Evolutionary conservation across 192 early-diverging fungal genomes (phyloP).

Genomic region (Entomortierella parvispora): DNA sequence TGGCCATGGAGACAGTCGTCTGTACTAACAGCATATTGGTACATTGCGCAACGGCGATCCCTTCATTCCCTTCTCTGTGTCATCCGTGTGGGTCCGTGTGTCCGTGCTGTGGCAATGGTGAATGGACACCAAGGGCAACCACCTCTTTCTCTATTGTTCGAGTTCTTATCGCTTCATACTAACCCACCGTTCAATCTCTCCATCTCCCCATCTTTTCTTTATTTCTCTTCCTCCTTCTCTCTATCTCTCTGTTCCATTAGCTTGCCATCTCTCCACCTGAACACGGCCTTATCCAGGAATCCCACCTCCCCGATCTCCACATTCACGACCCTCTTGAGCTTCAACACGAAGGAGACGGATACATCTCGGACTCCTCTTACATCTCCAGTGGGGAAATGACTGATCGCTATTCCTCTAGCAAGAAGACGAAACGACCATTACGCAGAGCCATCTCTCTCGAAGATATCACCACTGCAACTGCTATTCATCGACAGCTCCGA

Average conservation of each 20-base stretch:
- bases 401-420: conserved; percentile 12
- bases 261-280: conserved; percentile 22
- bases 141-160: too few relatives aligned
- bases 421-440: conserved; percentile 11
- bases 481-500: conserved; percentile 24
- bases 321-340: background rate
- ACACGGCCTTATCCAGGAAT: conserved; percentile 7
- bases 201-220: background rate
- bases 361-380: conserved; percentile 39
- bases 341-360: conserved; percentile 32
- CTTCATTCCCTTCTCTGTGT: too few relatives aligned
- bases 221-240: background rate
- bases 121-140: too few relatives aligned
- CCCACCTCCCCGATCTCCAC: conserved; percentile 6
- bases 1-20: too few relatives aligned
- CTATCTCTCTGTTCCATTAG: background rate
- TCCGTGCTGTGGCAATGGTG: too few relatives aligned
- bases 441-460: conserved; percentile 47
- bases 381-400: conserved; percentile 30
- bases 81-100: too few relatives aligned
- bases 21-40: too few relatives aligned
- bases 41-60: too few relatives aligned
- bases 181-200: background rate
- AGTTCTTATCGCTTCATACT: too few relatives aligned
- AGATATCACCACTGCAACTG: conserved; percentile 15